A percentile compares a stretch with the other conserved stretches of the same genome.
phyloP scores from a whole-genome alignment of 257 asterid genomes.

The Forsythia viridissima region DNA sequence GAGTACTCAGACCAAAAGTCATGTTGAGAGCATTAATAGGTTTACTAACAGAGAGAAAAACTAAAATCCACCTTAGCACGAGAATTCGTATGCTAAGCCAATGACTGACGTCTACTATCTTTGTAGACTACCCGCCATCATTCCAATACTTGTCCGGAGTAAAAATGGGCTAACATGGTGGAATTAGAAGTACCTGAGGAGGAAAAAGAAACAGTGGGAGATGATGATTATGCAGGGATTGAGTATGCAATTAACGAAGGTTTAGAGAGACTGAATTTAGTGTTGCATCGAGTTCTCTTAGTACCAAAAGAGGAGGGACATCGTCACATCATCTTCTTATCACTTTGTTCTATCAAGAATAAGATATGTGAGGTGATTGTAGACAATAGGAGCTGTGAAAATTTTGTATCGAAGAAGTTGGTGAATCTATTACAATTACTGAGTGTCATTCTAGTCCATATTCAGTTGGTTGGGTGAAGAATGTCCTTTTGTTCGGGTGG shows the following conservation, averaged over 20 bases:
- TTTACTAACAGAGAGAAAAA: no score
- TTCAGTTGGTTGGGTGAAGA: no score
- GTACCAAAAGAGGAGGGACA: neutral
- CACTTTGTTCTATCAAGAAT: neutral
- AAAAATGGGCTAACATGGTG: no score
- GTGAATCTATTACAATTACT: neutral
- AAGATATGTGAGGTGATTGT: neutral
- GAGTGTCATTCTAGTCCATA: neutral
- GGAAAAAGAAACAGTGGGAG: neutral
- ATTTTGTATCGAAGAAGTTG: neutral
- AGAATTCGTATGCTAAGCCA: neutral
- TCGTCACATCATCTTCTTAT: neutral
- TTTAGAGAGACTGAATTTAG: neutral
- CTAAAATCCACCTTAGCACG: no score
- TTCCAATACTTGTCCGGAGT: no score
- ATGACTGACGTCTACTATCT: no score
- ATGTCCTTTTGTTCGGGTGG: no score
- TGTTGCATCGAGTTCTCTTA: neutral
- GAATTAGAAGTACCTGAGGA: neutral
- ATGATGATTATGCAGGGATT: neutral
- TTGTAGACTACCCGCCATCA: no score
- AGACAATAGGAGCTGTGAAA: neutral
- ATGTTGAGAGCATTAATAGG: no score
- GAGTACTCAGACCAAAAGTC: no score
- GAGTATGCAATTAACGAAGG: neutral